Conservation (phyloP, 768 basidiomycete genomes). For the Hydnum rufescens region DNA sequence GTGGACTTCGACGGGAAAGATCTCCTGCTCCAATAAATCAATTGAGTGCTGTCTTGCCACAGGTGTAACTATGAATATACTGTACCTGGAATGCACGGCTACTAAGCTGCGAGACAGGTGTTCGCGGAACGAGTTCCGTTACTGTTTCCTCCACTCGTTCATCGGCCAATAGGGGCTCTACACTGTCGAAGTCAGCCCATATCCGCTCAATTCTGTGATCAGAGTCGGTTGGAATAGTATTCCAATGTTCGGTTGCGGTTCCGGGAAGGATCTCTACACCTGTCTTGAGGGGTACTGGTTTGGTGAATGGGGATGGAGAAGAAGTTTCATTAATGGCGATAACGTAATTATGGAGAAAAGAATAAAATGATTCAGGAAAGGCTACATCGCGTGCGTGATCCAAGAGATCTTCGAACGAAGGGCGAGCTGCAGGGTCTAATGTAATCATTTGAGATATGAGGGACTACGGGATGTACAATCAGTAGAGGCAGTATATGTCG, state of each 20-base stretch:
- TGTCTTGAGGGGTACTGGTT: background rate
- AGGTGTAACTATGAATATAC: background rate
- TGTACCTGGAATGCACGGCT: conserved; percentile 7
- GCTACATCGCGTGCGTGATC: conserved; percentile 46
- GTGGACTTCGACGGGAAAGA: conserved; percentile 57
- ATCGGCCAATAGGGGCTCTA: conserved; percentile 50
- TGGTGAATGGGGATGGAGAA: conserved; percentile 24
- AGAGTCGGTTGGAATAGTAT: conserved; percentile 47
- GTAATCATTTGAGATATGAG: conserved; percentile 83
- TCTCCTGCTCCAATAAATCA: conserved; percentile 35
- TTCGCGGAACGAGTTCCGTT: background rate
- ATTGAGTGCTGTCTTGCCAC: background rate
- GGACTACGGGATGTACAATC: conserved; percentile 26
- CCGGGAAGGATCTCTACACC: no score
- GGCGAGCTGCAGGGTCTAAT: conserved; percentile 54
- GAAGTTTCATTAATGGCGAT: conserved; percentile 56
- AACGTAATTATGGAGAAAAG: conserved; percentile 82
- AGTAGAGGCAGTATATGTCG: background rate
- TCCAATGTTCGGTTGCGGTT: background rate
- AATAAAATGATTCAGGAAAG: conserved; percentile 87
- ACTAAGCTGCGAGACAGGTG: background rate
- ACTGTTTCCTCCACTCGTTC: conserved; percentile 23
- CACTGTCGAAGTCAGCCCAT: conserved; percentile 71
- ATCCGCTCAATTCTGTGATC: conserved; percentile 67
- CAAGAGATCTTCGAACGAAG: conserved; percentile 63